Base-by-base conservation (phyloP, 805 yeast species). In the Yarrowia divulgata region DNA sequence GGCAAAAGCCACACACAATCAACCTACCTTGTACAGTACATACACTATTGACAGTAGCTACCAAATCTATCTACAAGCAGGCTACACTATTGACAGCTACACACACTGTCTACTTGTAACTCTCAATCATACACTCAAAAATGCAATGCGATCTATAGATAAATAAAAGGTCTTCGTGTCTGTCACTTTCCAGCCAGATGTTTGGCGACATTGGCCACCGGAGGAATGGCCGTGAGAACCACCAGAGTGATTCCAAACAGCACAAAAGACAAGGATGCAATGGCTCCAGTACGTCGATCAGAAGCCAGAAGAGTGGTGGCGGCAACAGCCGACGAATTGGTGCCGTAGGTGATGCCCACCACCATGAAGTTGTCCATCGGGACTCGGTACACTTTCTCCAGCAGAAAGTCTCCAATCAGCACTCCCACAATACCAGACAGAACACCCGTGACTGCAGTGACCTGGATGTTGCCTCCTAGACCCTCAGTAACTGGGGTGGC, bases 241-340 rank as follows among this genome's bases (percentile, higher is more conserved):
- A 90, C 86, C 91, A 90, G 87, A 16, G 87, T 76, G 0, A 93
- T 87, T 7, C 96, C 96, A 75, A 85, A 90, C 23, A 89, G 75
- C 23, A 88, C 87, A 77, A 90, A 90, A 71, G 90, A 84, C 73
- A 90, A 81, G 7, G 89, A 84, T 71, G 91, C 86, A 83, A 90
- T 85, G 2, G 93, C 91, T 1, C 93, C 93, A 16, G 95, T 94
- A 72, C 94, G 81, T 14, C 95, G 90, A 74, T 90, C 93, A 40
- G 83, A 83, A 35, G 85, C 69, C 43, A 90, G 77, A 58, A 90
- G 78, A 76, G 89, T 89, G 0, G 94, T 93, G 2, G 96, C 89
- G 4, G 93, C 91, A 64, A 90, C 89, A 0, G 97, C 96, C 10
- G 93, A 91, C 74, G 93, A 89, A 74, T 88, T 89, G 64, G 89